phyloP scores from a whole-genome alignment of 371 early-diverging fungal species.

The Mucor lusitanicus region DNA sequence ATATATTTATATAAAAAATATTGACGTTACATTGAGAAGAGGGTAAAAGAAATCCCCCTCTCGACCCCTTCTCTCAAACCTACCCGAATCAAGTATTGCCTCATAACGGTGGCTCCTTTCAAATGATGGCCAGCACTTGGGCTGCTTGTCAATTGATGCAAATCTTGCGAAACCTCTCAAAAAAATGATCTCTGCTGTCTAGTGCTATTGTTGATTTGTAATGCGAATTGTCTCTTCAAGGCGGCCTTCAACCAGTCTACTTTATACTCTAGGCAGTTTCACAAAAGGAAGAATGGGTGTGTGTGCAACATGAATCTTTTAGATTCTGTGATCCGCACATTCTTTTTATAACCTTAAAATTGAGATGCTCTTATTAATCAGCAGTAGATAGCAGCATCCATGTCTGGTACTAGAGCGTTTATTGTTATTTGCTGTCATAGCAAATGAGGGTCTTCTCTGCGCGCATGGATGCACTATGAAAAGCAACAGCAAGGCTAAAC shows the following conservation, averaged over 20 bases:
- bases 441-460: too few relatives aligned
- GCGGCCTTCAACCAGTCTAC: neutral
- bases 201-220: neutral
- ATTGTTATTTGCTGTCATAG: neutral
- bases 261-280: neutral
- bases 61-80: neutral
- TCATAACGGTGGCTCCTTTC: neutral
- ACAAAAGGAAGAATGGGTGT: neutral
- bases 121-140: neutral
- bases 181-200: neutral
- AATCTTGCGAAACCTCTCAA: neutral
- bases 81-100: neutral
- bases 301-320: neutral
- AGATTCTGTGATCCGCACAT: neutral
- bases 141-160: neutral
- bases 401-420: neutral
- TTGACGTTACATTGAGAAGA: neutral
- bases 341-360: neutral
- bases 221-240: neutral
- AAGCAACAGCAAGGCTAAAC: neutral
- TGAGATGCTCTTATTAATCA: neutral
- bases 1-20: neutral
- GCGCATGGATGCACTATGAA: neutral
- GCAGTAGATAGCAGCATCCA: neutral
- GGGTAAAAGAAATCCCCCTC: conserved; percentile 3